These are phyloP conservation scores for Phellinidium pouzarii DNA, from an alignment of 1,284 basidiomycete species.

Conservation along the genomic window DNA sequence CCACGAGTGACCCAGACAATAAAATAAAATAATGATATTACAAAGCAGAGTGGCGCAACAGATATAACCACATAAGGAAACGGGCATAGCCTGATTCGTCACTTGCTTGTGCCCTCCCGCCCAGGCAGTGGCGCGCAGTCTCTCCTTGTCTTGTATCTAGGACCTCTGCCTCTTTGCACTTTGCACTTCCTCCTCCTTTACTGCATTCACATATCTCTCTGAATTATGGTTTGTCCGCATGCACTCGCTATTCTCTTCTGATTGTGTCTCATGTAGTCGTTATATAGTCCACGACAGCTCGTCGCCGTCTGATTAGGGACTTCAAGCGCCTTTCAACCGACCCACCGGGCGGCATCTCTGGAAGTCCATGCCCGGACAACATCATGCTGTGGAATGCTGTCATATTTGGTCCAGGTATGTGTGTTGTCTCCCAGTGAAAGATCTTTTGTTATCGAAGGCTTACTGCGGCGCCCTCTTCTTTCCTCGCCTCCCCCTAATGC, in stretches of 20 bases:
- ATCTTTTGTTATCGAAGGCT: constrained; percentile 13
- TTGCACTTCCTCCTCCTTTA: neutral
- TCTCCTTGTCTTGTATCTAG: neutral
- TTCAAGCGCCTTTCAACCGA: constrained; percentile 94
- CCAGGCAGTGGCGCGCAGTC: neutral
- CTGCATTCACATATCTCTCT: neutral
- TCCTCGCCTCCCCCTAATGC: constrained; percentile 4
- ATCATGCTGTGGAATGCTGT: constrained; percentile 99
- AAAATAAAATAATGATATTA: no score
- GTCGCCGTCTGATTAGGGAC: constrained; percentile 87
- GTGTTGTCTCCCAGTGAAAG: neutral
- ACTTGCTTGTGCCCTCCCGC: neutral
- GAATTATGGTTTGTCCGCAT: neutral
- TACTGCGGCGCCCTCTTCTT: constrained; percentile 9
- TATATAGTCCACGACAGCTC: constrained; percentile 78
- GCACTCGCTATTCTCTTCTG: neutral
- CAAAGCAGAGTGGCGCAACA: no score
- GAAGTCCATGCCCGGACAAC: constrained; percentile 94
- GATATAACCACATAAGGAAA: neutral
- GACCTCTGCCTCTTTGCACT: neutral
- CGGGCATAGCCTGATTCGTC: neutral
- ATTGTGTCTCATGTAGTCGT: neutral
- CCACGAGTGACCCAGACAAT: no score
- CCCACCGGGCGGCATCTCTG: constrained; percentile 93
- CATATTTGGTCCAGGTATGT: constrained; percentile 93